Percentiles rank a stretch among this genome's conserved stretches.
These are phyloP conservation scores for Pleurotus ostreatus DNA, from an alignment of 768 basidiomycete species.

Conservation along the genomic window DNA sequence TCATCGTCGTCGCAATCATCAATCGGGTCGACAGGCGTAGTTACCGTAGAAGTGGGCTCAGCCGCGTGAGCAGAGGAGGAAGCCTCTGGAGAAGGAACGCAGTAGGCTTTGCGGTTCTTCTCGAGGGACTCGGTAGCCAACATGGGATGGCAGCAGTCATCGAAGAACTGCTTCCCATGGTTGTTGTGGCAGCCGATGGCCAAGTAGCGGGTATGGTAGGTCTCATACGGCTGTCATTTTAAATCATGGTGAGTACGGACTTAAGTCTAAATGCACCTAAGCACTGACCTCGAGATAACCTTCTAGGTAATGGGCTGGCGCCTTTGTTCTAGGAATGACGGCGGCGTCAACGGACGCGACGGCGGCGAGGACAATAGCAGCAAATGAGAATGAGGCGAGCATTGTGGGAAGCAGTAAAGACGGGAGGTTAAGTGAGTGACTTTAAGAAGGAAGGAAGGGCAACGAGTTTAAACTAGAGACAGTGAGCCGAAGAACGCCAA, in stretches of 20 bases:
- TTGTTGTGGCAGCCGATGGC: slow-evolving; percentile 46
- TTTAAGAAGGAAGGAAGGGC: slow-evolving; percentile 13
- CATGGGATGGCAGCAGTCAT: slow-evolving; percentile 69
- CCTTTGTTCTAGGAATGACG: slow-evolving; percentile 34
- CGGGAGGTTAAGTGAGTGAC: slow-evolving; percentile 20
- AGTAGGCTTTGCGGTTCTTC: slow-evolving; percentile 44
- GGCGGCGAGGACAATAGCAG: slow-evolving; percentile 37
- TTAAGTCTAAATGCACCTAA: slow-evolving; percentile 1
- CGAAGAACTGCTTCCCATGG: slow-evolving; percentile 55
- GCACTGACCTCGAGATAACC: slow-evolving; percentile 40
- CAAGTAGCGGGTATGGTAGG: slow-evolving; percentile 61
- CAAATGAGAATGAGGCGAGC: slow-evolving; percentile 35
- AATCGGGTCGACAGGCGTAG: slow-evolving; percentile 22
- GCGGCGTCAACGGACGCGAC: slow-evolving; percentile 36
- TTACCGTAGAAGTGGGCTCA: slow-evolving; percentile 22
- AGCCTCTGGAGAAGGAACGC: slow-evolving; percentile 37
- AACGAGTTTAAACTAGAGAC: slow-evolving; percentile 26
- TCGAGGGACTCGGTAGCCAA: slow-evolving; percentile 48
- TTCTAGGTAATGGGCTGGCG: slow-evolving; percentile 41
- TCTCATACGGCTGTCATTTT: slow-evolving; percentile 38
- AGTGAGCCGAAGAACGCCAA: slow-evolving; percentile 18
- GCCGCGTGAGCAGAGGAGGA: slow-evolving; percentile 20
- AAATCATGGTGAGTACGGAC: slow-evolving; percentile 1
- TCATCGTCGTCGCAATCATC: slow-evolving; percentile 29
- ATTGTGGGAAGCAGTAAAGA: slow-evolving; percentile 23